Evolutionary conservation across 306 rosid species (phyloP), one percentile per base, ranked within the genome.

Genomic region (Lablab purpureus): DNA sequence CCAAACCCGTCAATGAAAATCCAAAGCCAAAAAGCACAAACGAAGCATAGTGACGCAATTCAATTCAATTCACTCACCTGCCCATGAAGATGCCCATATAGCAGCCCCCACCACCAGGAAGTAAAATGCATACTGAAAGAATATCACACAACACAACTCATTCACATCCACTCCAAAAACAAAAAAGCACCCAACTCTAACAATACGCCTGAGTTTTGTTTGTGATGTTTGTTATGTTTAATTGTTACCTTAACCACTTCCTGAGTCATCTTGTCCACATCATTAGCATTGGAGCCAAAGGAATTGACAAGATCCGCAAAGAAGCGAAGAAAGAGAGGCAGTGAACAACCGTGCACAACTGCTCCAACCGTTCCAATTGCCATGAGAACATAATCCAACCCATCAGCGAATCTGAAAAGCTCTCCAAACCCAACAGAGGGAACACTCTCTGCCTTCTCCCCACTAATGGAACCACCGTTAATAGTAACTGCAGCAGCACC

Each of bases 81-180:
- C 99, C 99, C 99, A 95, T 32, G 99, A 95, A 6, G 98, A 93
- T 15, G 96, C 99, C 98, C 99, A 95, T 62, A 95, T 91, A 37
- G 99, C 98, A 88, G 99, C 99, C 76, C 99, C 99, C 58, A 95
- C 98, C 37, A 95, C 92, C 18, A 95, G 88, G 82, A 95, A 95
- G 91, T 95, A 95, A 78, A 91, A 95, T 74, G 98, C 99, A 70
- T 95, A 95, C 99, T 95, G 93, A 82, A 89, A 81, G 54, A 64
- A 54, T 18, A 79, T 21, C 8, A 41, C 60, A 79, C n/a, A 43
- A 83, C 56, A 34, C 21, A 41, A 87, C 58, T 83, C 50, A 81
- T 23, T 63, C 69, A 32, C 47, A 21, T 30, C 0, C 47, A 56
- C 54, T 54, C 56, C 45, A 41, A 19, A 34, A 18, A 18, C 32